Evolutionary conservation across 1,139 yeast species (phyloP).

Genomic region (Saccharomyces hybrid): DNA sequence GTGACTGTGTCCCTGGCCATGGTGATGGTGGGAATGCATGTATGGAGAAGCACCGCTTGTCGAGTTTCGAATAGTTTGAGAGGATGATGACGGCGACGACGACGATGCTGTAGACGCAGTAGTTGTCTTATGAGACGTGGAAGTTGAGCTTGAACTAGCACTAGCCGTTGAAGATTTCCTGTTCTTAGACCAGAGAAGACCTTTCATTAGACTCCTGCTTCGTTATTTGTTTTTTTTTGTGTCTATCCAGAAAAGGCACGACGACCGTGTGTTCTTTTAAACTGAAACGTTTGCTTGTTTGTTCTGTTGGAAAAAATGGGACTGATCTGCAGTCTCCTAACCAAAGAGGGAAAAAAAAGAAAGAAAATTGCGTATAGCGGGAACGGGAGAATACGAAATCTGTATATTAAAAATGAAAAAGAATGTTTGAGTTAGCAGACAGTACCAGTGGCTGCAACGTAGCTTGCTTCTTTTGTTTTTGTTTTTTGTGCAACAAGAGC

Average conservation of each 20-base stretch:
- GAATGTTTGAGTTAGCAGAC: neutral
- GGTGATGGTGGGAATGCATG: neutral
- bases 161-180: conserved; percentile 7
- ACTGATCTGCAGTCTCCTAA: neutral
- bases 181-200: conserved; percentile 12
- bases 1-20: neutral
- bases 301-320: neutral
- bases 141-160: neutral
- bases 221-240: neutral
- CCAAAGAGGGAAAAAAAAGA: neutral
- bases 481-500: neutral
- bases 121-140: conserved; percentile 4
- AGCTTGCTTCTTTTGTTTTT: neutral
- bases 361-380: neutral
- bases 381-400: neutral
- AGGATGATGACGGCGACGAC: neutral
- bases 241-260: neutral
- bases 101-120: conserved; percentile 1
- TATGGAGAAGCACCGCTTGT: neutral
- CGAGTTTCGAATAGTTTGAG: neutral
- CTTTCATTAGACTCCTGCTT: conserved; percentile 7
- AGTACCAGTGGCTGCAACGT: neutral
- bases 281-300: neutral
- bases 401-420: neutral
- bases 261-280: neutral